These are phyloP conservation scores for Chalara sp. DNA, from an alignment of 2,329 filamentous ascomycete genomes.

Conservation along the genomic window DNA sequence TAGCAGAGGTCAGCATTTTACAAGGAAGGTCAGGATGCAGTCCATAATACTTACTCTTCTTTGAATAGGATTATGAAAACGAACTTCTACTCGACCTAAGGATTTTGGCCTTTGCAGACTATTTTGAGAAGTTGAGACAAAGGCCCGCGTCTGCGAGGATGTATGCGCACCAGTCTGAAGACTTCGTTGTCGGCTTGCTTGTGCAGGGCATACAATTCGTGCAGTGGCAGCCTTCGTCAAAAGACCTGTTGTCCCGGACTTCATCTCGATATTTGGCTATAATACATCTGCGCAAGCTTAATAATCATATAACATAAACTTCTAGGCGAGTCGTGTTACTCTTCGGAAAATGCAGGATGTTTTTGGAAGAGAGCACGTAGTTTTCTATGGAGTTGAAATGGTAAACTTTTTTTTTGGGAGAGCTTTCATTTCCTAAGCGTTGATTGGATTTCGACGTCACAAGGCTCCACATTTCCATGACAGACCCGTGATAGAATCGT, in stretches of 20 bases:
- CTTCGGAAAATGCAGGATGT: no score
- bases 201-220: conserved; percentile 21
- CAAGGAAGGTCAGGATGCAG: conserved; percentile 22
- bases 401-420: no score
- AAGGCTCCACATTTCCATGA: no score
- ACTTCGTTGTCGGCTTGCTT: conserved; percentile 15
- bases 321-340: no score
- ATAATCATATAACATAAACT: no score
- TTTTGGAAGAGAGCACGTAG: no score
- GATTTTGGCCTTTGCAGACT: conserved; percentile 5
- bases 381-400: no score
- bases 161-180: conserved; percentile 12
- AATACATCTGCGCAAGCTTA: conserved; percentile 12
- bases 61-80: no score
- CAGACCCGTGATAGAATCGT: no score
- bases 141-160: conserved; percentile 13
- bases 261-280: conserved; percentile 19
- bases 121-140: conserved; percentile 9
- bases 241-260: conserved; percentile 23
- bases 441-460: no score
- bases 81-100: neutral
- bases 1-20: conserved; percentile 13
- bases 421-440: no score
- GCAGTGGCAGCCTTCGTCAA: conserved; percentile 24
- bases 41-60: neutral